Percentiles rank a stretch among this genome's conserved stretches.
These are phyloP conservation scores for Nadsonia starkeyi-henricii DNA, from an alignment of 1,139 yeast genomes.

Conservation along the genomic window DNA sequence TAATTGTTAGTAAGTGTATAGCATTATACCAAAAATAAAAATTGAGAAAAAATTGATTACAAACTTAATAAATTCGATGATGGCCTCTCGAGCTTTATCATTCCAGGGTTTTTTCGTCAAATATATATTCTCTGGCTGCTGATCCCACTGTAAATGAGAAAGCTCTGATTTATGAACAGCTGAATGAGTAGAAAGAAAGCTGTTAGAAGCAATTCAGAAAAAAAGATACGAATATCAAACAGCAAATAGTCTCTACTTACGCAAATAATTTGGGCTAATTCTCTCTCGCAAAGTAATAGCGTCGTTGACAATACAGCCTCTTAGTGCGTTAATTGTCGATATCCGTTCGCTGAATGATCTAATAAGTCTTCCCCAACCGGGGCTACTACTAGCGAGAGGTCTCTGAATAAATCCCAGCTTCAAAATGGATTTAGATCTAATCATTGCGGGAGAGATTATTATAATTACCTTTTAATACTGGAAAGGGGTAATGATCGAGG, in stretches of 20 bases:
- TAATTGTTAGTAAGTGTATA: background rate
- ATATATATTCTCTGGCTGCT: conserved; percentile 48
- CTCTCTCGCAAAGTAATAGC: background rate
- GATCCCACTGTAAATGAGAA: conserved; percentile 18
- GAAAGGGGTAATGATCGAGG: too few relatives aligned
- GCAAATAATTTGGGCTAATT: background rate
- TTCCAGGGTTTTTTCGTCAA: conserved; percentile 82
- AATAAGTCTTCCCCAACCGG: background rate
- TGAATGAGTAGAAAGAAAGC: background rate
- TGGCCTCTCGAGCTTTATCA: conserved; percentile 46
- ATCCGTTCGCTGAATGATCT: background rate
- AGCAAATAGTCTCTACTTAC: background rate
- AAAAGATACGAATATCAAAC: too few relatives aligned
- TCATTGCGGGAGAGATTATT: too few relatives aligned
- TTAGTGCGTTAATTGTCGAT: background rate
- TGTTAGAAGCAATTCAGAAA: too few relatives aligned
- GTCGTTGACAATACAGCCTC: background rate
- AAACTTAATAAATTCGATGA: conserved; percentile 42
- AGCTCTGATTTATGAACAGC: conserved; percentile 4
- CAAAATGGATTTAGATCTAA: too few relatives aligned
- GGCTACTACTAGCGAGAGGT: background rate
- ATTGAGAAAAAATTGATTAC: too few relatives aligned
- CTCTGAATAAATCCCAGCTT: too few relatives aligned
- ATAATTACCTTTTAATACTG: too few relatives aligned
- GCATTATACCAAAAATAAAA: too few relatives aligned